A percentile compares a stretch with the other conserved stretches of the same genome.
phyloP scores from a whole-genome alignment of 371 early-diverging fungal species.

The Catenaria anguillulae region DNA sequence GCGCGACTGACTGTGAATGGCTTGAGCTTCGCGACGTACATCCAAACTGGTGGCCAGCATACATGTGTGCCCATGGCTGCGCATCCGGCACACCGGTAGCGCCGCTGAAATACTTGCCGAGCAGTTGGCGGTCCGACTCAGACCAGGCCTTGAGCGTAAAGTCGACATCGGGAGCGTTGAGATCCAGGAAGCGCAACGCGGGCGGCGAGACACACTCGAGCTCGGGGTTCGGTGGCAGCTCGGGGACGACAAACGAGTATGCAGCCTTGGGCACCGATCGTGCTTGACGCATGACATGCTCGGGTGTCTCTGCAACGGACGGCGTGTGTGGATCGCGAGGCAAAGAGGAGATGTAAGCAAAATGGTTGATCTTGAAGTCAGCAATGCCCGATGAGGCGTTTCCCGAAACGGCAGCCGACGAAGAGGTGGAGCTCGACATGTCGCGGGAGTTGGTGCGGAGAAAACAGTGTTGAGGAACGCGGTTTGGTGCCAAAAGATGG shows the following conservation, averaged over 20 bases:
- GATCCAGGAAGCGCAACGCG: background rate
- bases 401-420: too few species aligned
- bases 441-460: too few species aligned
- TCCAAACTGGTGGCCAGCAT: constrained; percentile 36
- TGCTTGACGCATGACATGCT: background rate
- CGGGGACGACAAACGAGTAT: constrained; percentile 4
- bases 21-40: too few species aligned
- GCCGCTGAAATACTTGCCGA: background rate
- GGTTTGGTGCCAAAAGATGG: too few species aligned
- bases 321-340: constrained; percentile 4
- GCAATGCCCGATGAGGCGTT: background rate
- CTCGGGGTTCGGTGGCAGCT: background rate
- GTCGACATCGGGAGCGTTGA: background rate
- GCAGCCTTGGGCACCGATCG: background rate
- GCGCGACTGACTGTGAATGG: too few species aligned
- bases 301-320: background rate
- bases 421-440: too few species aligned
- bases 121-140: background rate
- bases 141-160: background rate
- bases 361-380: background rate
- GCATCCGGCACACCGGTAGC: constrained; percentile 18
- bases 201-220: background rate
- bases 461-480: too few species aligned
- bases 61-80: constrained; percentile 65
- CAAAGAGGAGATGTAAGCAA: background rate